Conservation (phyloP, 2,329 filamentous ascomycete genomes). For the Lasiodiplodia gonubiensis region DNA sequence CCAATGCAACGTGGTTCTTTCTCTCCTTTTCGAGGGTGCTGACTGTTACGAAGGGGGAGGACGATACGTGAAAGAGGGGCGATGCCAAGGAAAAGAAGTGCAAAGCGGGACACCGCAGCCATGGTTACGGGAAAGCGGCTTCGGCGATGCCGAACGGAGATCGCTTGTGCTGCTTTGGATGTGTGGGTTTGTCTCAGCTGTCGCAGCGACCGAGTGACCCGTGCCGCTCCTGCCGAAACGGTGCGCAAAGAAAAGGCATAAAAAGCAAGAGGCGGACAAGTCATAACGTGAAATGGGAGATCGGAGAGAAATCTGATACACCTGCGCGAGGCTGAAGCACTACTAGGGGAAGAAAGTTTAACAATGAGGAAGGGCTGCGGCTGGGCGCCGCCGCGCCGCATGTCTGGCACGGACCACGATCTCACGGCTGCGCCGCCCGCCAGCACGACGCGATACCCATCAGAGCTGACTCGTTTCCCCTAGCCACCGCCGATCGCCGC, state of each 20-base stretch:
- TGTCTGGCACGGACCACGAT: slow-evolving; percentile 5
- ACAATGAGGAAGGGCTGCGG: neutral
- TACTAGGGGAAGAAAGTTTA: too few species aligned
- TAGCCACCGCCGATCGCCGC: neutral
- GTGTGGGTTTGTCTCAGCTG: slow-evolving; percentile 9
- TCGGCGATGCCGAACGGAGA: slow-evolving; percentile 22
- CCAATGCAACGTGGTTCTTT: neutral
- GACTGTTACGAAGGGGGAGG: neutral
- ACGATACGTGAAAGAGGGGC: neutral
- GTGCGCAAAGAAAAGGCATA: neutral
- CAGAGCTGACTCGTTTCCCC: neutral
- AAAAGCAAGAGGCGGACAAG: neutral
- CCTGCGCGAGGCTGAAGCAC: neutral
- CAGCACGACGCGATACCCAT: neutral
- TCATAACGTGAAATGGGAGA: neutral
- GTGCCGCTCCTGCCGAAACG: slow-evolving; percentile 13
- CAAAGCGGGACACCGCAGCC: slow-evolving; percentile 5
- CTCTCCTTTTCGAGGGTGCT: neutral
- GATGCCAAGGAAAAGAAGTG: neutral
- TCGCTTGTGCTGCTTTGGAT: neutral
- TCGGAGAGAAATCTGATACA: neutral
- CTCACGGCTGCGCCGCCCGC: neutral
- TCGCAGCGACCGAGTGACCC: slow-evolving; percentile 15
- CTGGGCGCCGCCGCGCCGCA: neutral
- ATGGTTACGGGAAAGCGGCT: slow-evolving; percentile 5